Evolutionary conservation across 116 monocot species (phyloP).

Genomic region (Zostera marina): DNA sequence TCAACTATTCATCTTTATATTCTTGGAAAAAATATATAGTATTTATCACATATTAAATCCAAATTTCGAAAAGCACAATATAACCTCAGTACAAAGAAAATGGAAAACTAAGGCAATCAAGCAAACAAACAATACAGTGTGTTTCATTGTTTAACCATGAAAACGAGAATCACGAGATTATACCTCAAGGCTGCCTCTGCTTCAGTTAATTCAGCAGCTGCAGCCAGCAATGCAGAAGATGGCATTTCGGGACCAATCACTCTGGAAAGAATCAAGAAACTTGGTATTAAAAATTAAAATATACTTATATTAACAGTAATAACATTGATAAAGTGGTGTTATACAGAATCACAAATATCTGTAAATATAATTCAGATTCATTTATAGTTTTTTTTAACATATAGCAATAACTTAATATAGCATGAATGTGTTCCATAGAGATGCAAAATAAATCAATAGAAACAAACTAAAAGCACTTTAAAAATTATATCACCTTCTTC

Average conservation of each 20-base stretch:
- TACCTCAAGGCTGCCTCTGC: constrained; percentile 73
- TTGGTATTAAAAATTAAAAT: not conserved
- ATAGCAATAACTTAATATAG: too few species aligned
- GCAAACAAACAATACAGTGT: not conserved
- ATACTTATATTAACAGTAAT: not conserved
- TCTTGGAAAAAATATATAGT: too few species aligned
- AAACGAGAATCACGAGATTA: not conserved
- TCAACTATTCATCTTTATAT: not conserved
- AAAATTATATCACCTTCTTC: constrained; percentile 26
- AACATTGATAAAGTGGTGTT: too few species aligned
- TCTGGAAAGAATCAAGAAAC: constrained; percentile 19
- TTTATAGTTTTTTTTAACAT: too few species aligned
- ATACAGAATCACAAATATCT: too few species aligned
- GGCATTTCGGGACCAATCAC: constrained; percentile 99
- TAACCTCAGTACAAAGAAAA: not conserved
- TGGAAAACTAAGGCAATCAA: not conserved
- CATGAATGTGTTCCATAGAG: too few species aligned
- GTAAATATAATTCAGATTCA: too few species aligned
- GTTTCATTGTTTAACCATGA: not conserved
- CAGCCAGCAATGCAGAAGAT: constrained; percentile 79
- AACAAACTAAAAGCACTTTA: not conserved
- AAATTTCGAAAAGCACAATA: too few species aligned
- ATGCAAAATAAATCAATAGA: too few species aligned
- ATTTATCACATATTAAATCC: too few species aligned
- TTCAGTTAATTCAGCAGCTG: constrained; percentile 74